These are phyloP conservation scores for Candida adriatica DNA, from an alignment of 805 yeast species.

Conservation along the genomic window DNA sequence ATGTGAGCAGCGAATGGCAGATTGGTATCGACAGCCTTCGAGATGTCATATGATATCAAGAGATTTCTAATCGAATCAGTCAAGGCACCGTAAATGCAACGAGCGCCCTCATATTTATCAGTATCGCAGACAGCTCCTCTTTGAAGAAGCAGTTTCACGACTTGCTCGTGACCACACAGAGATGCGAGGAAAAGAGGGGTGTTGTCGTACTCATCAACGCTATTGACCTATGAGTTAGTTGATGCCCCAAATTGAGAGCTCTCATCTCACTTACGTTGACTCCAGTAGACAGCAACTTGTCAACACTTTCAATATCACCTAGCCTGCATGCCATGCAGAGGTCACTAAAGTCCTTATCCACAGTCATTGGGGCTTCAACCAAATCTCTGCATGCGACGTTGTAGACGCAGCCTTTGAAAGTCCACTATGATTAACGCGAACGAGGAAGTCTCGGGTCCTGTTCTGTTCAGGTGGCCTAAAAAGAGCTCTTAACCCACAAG, in stretches of 20 bases:
- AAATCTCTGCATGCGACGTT: too few species aligned
- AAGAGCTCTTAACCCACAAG: background rate
- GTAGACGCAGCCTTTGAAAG: too few species aligned
- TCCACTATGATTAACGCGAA: too few species aligned
- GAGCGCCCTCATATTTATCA: conserved; percentile 76
- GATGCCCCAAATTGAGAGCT: background rate
- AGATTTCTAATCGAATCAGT: conserved; percentile 57
- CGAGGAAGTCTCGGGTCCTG: too few species aligned
- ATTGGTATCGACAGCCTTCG: conserved; percentile 57
- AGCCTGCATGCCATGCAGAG: conserved; percentile 60
- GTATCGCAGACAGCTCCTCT: conserved; percentile 74
- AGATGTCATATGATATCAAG: conserved; percentile 53
- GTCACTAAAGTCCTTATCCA: too few species aligned
- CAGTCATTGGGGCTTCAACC: too few species aligned
- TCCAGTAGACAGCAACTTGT: conserved; percentile 46
- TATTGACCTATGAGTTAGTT: conserved; percentile 18
- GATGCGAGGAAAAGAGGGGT: conserved; percentile 70
- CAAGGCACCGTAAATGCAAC: conserved; percentile 73
- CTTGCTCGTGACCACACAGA: conserved; percentile 62
- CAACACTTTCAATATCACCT: conserved; percentile 64
- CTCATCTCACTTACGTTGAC: conserved; percentile 30
- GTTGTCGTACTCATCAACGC: conserved; percentile 65
- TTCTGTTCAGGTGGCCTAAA: too few species aligned
- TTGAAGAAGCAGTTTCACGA: conserved; percentile 54
- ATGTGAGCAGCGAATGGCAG: conserved; percentile 74